A percentile compares a stretch with the other conserved stretches of the same genome.
Conservation (phyloP, 179 eudicot genomes). For the Drosera spatulata region DNA sequence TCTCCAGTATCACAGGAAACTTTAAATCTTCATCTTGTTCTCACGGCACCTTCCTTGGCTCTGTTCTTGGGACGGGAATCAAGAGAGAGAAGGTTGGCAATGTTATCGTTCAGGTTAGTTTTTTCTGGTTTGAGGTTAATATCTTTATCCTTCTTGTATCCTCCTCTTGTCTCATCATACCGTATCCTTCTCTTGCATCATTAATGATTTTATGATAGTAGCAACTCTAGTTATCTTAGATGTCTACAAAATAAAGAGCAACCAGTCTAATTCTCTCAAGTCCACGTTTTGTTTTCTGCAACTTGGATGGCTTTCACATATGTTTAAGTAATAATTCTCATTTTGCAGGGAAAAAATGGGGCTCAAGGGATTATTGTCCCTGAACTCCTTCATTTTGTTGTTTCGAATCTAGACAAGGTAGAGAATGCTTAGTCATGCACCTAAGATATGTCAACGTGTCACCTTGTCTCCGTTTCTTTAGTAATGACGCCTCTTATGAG, state of each 20-base stretch:
- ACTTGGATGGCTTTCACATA: neutral
- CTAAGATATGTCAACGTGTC: neutral
- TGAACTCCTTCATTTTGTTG: constrained; percentile 73
- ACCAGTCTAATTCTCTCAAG: neutral
- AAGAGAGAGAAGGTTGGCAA: constrained; percentile 88
- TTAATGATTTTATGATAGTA: no score
- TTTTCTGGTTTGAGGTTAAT: neutral
- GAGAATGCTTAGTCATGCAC: neutral
- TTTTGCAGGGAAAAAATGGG: constrained; percentile 74
- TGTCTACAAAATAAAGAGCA: no score
- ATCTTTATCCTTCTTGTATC: no score
- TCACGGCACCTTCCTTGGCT: constrained; percentile 94
- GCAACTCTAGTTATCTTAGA: no score
- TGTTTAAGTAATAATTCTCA: constrained; percentile 1
- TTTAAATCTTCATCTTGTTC: constrained; percentile 72
- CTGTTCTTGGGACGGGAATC: constrained; percentile 86
- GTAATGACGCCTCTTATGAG: neutral
- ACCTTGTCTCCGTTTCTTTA: neutral
- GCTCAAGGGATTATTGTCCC: constrained; percentile 90
- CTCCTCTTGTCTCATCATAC: no score
- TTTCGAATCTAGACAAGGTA: constrained; percentile 77
- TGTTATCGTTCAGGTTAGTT: constrained; percentile 64
- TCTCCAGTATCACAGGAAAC: constrained; percentile 75
- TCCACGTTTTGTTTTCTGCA: neutral
- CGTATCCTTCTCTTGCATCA: no score